phyloP scores from a whole-genome alignment of 176 grass and related monocot genomes.

The Eleusine indica region DNA sequence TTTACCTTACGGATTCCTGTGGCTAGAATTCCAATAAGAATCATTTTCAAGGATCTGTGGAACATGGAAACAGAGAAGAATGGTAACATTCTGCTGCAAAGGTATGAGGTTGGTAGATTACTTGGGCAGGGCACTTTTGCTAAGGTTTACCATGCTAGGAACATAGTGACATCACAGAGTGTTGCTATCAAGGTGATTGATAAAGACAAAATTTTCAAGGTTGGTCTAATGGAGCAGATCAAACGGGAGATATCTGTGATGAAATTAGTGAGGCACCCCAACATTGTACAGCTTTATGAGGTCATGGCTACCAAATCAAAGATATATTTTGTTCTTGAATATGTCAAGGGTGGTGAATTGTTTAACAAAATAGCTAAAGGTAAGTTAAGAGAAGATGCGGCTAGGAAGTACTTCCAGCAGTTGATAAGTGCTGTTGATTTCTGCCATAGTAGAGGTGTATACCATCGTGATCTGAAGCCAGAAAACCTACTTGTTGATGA shows the following conservation, averaged over 20 bases:
- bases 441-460: conserved; percentile 55
- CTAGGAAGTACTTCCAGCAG: conserved; percentile 53
- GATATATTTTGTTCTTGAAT: conserved; percentile 45
- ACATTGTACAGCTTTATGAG: conserved; percentile 39
- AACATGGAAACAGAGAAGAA: background rate
- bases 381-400: conserved; percentile 40
- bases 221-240: conserved; percentile 39
- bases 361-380: conserved; percentile 45
- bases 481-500: conserved; percentile 56
- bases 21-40: background rate
- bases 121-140: conserved; percentile 43
- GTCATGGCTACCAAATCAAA: conserved; percentile 44
- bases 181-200: conserved; percentile 37
- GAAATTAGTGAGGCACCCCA: conserved; percentile 42
- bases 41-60: background rate
- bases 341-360: conserved; percentile 43
- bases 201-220: conserved; percentile 39
- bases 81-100: conserved; percentile 33
- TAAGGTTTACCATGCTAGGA: conserved; percentile 38
- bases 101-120: conserved; percentile 37
- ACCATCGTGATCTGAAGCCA: conserved; percentile 55
- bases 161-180: conserved; percentile 25
- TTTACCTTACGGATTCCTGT: background rate
- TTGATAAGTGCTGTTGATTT: conserved; percentile 55
- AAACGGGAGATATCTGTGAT: conserved; percentile 40